Base-by-base conservation (phyloP, 306 rosid species). In the Cucurbita pepo region DNA sequence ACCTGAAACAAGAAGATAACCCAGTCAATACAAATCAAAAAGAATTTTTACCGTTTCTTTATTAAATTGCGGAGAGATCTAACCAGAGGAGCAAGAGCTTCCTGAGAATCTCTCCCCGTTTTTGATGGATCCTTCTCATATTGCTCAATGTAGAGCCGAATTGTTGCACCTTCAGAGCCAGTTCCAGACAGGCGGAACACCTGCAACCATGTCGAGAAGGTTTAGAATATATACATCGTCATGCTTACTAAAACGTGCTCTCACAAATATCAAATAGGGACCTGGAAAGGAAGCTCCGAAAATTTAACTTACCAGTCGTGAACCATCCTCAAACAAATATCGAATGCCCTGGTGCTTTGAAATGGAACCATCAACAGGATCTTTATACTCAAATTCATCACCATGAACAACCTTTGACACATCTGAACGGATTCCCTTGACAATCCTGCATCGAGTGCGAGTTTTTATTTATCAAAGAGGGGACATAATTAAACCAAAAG, bases 141-240 rank as follows among this genome's bases (percentile, higher is more conserved):
- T 81, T 94, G 99, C 86, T 94, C 97, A 71, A 94, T 91, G 85
- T 94, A 94, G 71, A 94, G 91, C 55, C 97, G 88, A 77, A 94
- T 94, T 59, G 97, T 94, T 43, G 99, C 99, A 8, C 99, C 99
- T 75, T 86, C 97, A 15, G 97, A 94, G 73, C 99, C 99, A 74
- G 99, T 94, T 82, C 99, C 99, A 10, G 99, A 94, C 74, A 91
- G 95, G 40, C 99, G 96, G 92, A 91, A 94, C 71, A 94, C 85
- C 99, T 94, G 79, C 69, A 75, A 58, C 37, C 56, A 60, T 44
- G 78, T 66, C 55, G 63, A 56, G 66, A 54, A 13, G 54, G 64
- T 37, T 41, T 52, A 38, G 9, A 40, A 63, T 63, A 12, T 43
- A 6, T 66, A 65, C 44, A 22, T 66, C 13, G 8, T 48, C 7